Evolutionary conservation across 345 rosid genomes (phyloP).

Genomic region (Populus nigra): DNA sequence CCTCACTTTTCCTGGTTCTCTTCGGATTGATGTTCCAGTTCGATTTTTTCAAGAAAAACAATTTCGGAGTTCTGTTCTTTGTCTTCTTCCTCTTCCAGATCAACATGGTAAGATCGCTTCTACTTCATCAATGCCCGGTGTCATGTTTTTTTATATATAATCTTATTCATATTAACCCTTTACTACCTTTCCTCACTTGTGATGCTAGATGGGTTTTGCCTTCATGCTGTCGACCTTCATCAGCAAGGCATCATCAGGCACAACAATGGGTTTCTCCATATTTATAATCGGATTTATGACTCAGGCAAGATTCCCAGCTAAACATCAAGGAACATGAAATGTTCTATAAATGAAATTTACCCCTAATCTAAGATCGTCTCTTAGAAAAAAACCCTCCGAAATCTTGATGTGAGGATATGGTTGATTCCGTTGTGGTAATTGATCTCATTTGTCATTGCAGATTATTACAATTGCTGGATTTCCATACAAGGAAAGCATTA

Average conservation of each 20-base stretch:
- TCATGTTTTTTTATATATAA: background rate
- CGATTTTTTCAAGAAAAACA: slow-evolving; percentile 83
- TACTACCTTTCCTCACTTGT: slow-evolving; percentile 13
- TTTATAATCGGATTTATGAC: slow-evolving; percentile 75
- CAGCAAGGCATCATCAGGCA: slow-evolving; percentile 77
- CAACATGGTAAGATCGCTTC: slow-evolving; percentile 58
- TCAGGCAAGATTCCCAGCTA: slow-evolving; percentile 50
- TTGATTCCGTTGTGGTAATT: slow-evolving; percentile 14
- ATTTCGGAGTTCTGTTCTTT: slow-evolving; percentile 65
- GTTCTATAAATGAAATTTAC: background rate
- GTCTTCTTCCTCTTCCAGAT: slow-evolving; percentile 80
- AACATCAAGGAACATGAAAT: background rate
- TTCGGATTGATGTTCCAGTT: slow-evolving; percentile 97
- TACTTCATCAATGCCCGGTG: background rate
- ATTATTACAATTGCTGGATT: slow-evolving; percentile 56
- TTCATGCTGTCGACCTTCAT: slow-evolving; percentile 84
- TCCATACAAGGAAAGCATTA: slow-evolving; percentile 42
- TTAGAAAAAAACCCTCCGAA: background rate
- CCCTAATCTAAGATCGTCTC: background rate
- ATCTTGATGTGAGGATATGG: background rate
- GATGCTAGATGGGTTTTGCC: slow-evolving; percentile 67
- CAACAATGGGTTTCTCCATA: slow-evolving; percentile 69
- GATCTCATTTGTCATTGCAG: slow-evolving; percentile 38
- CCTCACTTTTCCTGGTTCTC: slow-evolving; percentile 69
- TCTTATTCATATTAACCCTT: slow-evolving; percentile 3